Evolutionary conservation across 2,329 filamentous ascomycete genomes (phyloP).

Genomic region (Lithohypha guttulata): DNA sequence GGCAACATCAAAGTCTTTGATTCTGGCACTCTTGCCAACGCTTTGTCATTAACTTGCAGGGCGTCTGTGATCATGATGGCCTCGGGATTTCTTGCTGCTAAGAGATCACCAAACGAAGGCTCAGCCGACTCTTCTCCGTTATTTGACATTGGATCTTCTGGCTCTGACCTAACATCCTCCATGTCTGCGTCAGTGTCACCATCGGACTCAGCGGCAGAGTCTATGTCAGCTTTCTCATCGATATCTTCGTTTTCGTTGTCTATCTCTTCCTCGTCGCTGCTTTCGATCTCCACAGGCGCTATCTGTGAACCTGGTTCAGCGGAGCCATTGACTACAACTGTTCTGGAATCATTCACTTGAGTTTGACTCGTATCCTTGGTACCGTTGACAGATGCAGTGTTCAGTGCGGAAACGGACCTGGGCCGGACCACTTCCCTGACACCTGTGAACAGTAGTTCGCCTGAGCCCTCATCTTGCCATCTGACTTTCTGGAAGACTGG

Average conservation of each 20-base stretch:
- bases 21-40: conserved; percentile 28
- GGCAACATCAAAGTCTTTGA: conserved; percentile 44
- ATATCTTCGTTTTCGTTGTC: conserved; percentile 21
- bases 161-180: conserved; percentile 24
- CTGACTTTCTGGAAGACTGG: conserved; percentile 39
- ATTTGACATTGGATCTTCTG: conserved; percentile 29
- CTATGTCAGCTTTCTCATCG: conserved; percentile 12
- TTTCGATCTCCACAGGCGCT: conserved; percentile 40
- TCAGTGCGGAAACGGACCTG: conserved; percentile 33
- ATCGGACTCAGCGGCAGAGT: conserved; percentile 11
- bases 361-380: conserved; percentile 40
- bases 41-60: conserved; percentile 36
- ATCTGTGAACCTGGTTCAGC: conserved; percentile 29
- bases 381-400: conserved; percentile 43
- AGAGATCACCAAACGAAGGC: conserved; percentile 78
- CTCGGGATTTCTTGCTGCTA: conserved; percentile 49
- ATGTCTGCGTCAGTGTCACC: conserved; percentile 16
- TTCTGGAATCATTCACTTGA: conserved; percentile 47
- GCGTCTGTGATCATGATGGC: conserved; percentile 31
- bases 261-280: conserved; percentile 33
- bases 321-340: conserved; percentile 37
- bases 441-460: conserved; percentile 33
- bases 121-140: conserved; percentile 32
- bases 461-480: conserved; percentile 37
- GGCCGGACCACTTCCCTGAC: conserved; percentile 34